Evolutionary conservation across 1,284 basidiomycete species (phyloP).

Genomic region (Lentinula novae-zelandiae): DNA sequence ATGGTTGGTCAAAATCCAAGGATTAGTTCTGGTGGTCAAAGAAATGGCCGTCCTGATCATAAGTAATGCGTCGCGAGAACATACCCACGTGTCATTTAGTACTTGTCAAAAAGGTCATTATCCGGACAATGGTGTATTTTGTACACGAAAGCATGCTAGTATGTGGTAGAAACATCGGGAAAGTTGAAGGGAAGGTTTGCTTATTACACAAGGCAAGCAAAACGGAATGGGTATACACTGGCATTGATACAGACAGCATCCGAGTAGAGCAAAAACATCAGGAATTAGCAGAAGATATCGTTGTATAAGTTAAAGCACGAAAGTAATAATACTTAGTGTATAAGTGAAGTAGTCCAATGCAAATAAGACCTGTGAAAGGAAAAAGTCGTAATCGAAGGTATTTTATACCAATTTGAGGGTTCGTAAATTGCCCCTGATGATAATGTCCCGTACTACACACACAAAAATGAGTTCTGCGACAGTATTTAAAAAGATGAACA

Average conservation of each 20-base stretch:
- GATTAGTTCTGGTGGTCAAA: not conserved
- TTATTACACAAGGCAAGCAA: too few species aligned
- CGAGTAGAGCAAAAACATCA: not conserved
- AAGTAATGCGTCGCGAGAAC: not conserved
- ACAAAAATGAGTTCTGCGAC: not conserved
- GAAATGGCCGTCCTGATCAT: not conserved
- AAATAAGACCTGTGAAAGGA: not conserved
- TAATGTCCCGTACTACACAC: slow-evolving; percentile 53
- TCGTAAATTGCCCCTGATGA: slow-evolving; percentile 54
- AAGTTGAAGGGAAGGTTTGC: too few species aligned
- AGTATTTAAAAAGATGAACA: not conserved
- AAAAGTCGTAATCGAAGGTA: not conserved
- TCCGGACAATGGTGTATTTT: not conserved
- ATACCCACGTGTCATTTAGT: not conserved
- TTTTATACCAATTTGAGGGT: slow-evolving; percentile 49
- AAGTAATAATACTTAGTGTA: not conserved
- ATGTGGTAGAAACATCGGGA: too few species aligned
- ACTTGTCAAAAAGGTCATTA: not conserved
- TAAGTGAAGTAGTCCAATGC: not conserved
- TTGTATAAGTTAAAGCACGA: not conserved
- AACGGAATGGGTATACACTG: too few species aligned
- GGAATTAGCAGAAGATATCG: not conserved
- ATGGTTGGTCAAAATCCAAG: too few species aligned
- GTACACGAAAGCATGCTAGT: too few species aligned
- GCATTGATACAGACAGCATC: not conserved